Base-by-base conservation (phyloP, 2,329 filamentous ascomycete species). In the Hypomyces rosellus region DNA sequence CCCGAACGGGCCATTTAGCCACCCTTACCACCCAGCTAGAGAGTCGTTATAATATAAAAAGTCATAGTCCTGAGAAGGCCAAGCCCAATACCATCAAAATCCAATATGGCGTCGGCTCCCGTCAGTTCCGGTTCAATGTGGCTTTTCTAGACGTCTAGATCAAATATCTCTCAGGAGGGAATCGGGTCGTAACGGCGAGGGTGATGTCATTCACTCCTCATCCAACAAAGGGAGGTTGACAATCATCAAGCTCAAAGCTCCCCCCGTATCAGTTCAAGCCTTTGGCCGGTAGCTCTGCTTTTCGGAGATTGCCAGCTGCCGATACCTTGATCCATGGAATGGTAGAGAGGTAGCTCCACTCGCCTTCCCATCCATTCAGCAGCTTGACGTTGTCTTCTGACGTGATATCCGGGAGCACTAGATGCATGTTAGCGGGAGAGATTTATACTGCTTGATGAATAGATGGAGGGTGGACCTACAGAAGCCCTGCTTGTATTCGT, bases 401-500 rank as follows among this genome's bases (percentile, higher is more conserved):
- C 49, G 82, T 79, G 48, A 96, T 72, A 63, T 96, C 88, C 0
- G 92, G 91, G 38, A 95, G 68, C 53, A 81, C 82, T 85, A 49
- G 2, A 15, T 1, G 18, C 11, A 4, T 2, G 34, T 66, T 25
- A 64, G 54, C 2, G 8, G 13, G 1, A 1, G 18, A 13, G 18
- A 7, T 7, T 8, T 14, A 11, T n/a, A 8, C 5, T 33, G 25
- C 9, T 30, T 15, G 12, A 16, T 18, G 12, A 5, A 34, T 18
- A 16, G 3, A 7, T 11, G n/a, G 11, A 45, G 42, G 14, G 22
- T 41, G 5, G 22, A 72, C 81, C 59, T 58, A 89, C 88, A 86
- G 63, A 96, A 95, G 0, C 93, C 93, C 48, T 83, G 82, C 55
- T 85, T 79, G 57, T 88, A 88, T 72, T 99, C 93, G 59, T 86